phyloP scores from a whole-genome alignment of 768 basidiomycete genomes.

The Leccinellum rugosiceps region DNA sequence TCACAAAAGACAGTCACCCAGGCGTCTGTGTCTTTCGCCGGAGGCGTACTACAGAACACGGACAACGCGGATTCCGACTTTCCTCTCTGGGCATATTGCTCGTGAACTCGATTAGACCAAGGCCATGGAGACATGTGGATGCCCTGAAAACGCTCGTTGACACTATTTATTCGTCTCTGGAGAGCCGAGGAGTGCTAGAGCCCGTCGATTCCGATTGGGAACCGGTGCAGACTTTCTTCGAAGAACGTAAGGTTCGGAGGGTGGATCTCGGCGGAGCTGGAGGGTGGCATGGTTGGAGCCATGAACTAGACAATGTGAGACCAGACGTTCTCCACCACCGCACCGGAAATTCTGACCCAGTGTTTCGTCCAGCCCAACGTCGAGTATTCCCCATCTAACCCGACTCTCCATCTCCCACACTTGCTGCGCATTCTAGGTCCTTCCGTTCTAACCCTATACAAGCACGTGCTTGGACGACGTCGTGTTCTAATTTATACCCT shows the following conservation, averaged over 20 bases:
- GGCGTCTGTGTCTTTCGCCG: slow-evolving; percentile 76
- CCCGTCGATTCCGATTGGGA: slow-evolving; percentile 60
- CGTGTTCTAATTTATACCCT: slow-evolving; percentile 78
- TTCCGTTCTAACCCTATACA: slow-evolving; percentile 74
- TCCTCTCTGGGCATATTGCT: slow-evolving; percentile 76
- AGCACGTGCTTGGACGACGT: slow-evolving; percentile 69
- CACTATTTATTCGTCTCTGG: slow-evolving; percentile 50
- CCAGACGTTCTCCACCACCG: not conserved
- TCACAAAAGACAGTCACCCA: slow-evolving; percentile 63
- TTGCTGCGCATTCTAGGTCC: slow-evolving; percentile 76
- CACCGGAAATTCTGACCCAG: not conserved
- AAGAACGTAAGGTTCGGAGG: slow-evolving; percentile 51
- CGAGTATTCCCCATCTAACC: slow-evolving; percentile 36
- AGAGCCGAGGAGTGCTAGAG: slow-evolving; percentile 45
- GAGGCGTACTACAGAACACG: slow-evolving; percentile 62
- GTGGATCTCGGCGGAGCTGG: slow-evolving; percentile 54
- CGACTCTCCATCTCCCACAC: slow-evolving; percentile 71
- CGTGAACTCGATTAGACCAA: slow-evolving; percentile 57
- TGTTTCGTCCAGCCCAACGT: slow-evolving; percentile 25
- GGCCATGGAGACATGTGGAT: slow-evolving; percentile 73
- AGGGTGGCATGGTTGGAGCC: slow-evolving; percentile 66
- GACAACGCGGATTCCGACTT: slow-evolving; percentile 77
- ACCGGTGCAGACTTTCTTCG: slow-evolving; percentile 60
- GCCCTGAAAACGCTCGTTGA: slow-evolving; percentile 60
- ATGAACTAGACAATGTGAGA: slow-evolving; percentile 58